Evolutionary conservation across 495 filamentous ascomycete genomes (phyloP).

Genomic region (Podospora tetraspora): DNA sequence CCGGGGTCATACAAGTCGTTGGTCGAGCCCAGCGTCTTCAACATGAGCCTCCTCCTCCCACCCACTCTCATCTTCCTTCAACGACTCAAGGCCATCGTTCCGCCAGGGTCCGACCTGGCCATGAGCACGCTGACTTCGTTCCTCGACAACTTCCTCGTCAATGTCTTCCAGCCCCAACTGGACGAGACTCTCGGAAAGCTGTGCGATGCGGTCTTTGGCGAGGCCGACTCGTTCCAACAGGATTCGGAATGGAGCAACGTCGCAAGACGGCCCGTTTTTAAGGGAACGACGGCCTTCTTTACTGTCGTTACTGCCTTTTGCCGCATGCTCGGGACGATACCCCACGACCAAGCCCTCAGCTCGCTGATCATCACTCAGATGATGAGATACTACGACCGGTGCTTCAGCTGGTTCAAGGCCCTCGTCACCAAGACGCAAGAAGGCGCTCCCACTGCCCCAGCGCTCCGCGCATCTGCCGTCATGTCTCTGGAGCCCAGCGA

Average conservation of each 20-base stretch:
- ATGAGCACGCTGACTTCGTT: conserved; percentile 89
- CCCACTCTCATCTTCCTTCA: conserved; percentile 92
- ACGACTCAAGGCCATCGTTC: conserved; percentile 85
- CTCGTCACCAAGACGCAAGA: conserved; percentile 54
- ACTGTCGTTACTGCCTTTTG: conserved; percentile 83
- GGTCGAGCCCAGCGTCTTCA: conserved; percentile 94
- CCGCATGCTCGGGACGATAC: conserved; percentile 89
- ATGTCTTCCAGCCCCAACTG: conserved; percentile 93
- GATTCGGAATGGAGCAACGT: conserved; percentile 74
- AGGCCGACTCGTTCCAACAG: conserved; percentile 79
- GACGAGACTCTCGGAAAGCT: conserved; percentile 92
- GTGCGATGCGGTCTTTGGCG: conserved; percentile 73
- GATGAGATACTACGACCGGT: conserved; percentile 83
- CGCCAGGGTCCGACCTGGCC: conserved; percentile 73
- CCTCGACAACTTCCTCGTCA: conserved; percentile 95
- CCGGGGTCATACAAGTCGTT: conserved; percentile 62
- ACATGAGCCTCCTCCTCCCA: conserved; percentile 89
- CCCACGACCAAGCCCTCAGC: conserved; percentile 93
- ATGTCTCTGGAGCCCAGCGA: conserved; percentile 62
- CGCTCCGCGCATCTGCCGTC: conserved; percentile 65
- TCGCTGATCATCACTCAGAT: conserved; percentile 87
- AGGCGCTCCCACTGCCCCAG: conserved; percentile 32
- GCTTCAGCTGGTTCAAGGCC: conserved; percentile 81
- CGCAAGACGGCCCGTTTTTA: conserved; percentile 82
- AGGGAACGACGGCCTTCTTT: conserved; percentile 86